These are phyloP conservation scores for Camelina neglecta DNA, from an alignment of 345 rosid genomes.

Conservation along the genomic window DNA sequence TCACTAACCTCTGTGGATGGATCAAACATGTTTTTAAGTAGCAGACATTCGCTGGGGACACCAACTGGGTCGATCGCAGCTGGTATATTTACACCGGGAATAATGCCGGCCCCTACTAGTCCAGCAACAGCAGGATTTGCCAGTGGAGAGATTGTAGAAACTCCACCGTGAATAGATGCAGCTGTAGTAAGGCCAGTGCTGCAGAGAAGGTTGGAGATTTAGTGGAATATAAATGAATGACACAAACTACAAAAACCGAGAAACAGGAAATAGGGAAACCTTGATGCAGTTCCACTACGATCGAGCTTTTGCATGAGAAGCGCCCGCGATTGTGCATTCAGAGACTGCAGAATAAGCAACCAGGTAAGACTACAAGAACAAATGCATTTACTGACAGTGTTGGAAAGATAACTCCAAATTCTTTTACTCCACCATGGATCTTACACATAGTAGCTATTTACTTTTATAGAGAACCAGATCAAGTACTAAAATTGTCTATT, in stretches of 20 bases:
- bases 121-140: constrained; percentile 63
- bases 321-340: constrained; percentile 91
- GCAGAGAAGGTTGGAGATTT: constrained; percentile 47
- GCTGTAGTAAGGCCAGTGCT: constrained; percentile 54
- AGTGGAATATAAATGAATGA: constrained; percentile 11
- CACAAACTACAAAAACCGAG: constrained; percentile 1
- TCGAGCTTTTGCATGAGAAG: constrained; percentile 92
- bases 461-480: neutral
- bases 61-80: constrained; percentile 68
- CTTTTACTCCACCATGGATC: constrained; percentile 8
- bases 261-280: constrained; percentile 51
- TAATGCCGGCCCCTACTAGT: constrained; percentile 54
- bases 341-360: constrained; percentile 58
- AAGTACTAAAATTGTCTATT: neutral
- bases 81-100: constrained; percentile 53
- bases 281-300: constrained; percentile 80
- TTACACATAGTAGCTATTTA: constrained; percentile 11
- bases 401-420: constrained; percentile 6
- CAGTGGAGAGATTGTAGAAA: constrained; percentile 53
- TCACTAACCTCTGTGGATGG: constrained; percentile 72
- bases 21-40: constrained; percentile 97
- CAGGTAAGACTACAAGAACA: constrained; percentile 15
- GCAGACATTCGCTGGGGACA: constrained; percentile 73
- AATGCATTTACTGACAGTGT: neutral
- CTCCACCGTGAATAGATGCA: constrained; percentile 52